phyloP scores from a whole-genome alignment of 2,329 filamentous ascomycete species.

The Magnaporthiopsis poae region DNA sequence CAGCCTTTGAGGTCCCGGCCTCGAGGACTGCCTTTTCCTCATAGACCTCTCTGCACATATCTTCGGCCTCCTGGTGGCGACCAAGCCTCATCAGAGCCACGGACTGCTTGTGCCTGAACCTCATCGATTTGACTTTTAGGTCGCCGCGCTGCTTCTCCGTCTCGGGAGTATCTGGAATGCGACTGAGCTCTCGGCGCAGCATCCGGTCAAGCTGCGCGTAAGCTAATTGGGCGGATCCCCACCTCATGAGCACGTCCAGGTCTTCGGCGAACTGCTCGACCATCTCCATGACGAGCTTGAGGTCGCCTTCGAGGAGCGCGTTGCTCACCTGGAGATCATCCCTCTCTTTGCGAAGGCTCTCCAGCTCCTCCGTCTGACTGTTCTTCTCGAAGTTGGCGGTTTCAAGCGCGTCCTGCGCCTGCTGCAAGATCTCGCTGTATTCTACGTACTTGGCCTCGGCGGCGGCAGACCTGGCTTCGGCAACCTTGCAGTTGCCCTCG shows the following conservation, averaged over 20 bases:
- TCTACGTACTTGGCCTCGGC: constrained; percentile 5
- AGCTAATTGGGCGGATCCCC: constrained; percentile 8
- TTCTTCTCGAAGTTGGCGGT: not conserved
- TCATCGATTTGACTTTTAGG: constrained; percentile 6
- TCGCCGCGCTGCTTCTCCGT: constrained; percentile 3
- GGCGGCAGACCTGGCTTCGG: constrained; percentile 2
- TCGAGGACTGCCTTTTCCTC: constrained; percentile 2
- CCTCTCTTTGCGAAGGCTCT: not conserved
- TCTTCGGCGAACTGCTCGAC: constrained; percentile 9
- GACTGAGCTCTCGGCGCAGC: not conserved
- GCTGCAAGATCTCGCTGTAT: constrained; percentile 6
- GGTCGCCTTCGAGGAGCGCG: constrained; percentile 3
- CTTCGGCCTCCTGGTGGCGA: constrained; percentile 7
- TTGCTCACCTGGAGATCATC: not conserved
- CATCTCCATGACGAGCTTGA: constrained; percentile 1
- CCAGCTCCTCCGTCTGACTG: constrained; percentile 4
- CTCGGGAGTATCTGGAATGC: not conserved
- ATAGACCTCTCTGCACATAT: constrained; percentile 6
- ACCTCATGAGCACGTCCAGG: constrained; percentile 7
- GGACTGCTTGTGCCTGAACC: constrained; percentile 7
- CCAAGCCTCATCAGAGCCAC: constrained; percentile 8
- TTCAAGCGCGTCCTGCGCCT: constrained; percentile 5
- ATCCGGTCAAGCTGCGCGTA: constrained; percentile 7
- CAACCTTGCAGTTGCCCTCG: not conserved
- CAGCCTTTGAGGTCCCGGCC: not conserved